Conservation (phyloP, 306 rosid species). For the Datisca glomerata region DNA sequence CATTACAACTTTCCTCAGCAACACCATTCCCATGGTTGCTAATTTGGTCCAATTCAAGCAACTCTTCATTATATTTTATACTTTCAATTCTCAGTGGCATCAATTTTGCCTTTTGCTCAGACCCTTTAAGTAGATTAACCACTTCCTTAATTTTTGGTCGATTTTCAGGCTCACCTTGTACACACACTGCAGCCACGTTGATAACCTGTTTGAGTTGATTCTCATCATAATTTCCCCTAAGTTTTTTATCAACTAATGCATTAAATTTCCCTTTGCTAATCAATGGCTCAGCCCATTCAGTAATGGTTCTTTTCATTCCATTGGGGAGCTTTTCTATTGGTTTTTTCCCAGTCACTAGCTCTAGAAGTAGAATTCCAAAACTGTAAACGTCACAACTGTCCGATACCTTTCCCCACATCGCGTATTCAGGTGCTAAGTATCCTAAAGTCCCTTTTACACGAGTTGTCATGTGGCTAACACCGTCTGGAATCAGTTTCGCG, state of each 20-base stretch:
- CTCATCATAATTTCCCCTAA: slow-evolving; percentile 55
- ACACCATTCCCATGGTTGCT: slow-evolving; percentile 25
- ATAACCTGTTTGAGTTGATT: slow-evolving; percentile 41
- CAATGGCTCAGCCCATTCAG: slow-evolving; percentile 68
- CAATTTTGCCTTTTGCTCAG: slow-evolving; percentile 24
- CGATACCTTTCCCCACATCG: slow-evolving; percentile 94
- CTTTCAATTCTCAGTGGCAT: slow-evolving; percentile 30
- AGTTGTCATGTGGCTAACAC: slow-evolving; percentile 84
- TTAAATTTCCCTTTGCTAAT: slow-evolving; percentile 38
- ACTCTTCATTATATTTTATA: slow-evolving; percentile 27
- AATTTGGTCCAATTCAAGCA: slow-evolving; percentile 39
- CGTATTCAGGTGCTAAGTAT: slow-evolving; percentile 83
- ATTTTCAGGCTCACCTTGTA: slow-evolving; percentile 45
- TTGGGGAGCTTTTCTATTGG: slow-evolving; percentile 74
- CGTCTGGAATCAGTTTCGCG: slow-evolving; percentile 85
- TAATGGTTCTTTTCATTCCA: slow-evolving; percentile 65
- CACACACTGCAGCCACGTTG: slow-evolving; percentile 57
- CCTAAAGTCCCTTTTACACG: slow-evolving; percentile 87
- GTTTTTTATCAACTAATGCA: slow-evolving; percentile 54
- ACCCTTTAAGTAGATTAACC: slow-evolving; percentile 48
- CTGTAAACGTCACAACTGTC: slow-evolving; percentile 82
- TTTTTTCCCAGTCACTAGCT: slow-evolving; percentile 65
- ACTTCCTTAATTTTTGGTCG: slow-evolving; percentile 66
- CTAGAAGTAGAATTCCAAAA: slow-evolving; percentile 67
- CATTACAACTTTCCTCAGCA: slow-evolving; percentile 21